Base-by-base conservation (phyloP, 306 rosid species). In the Glycyrrhiza uralensis region DNA sequence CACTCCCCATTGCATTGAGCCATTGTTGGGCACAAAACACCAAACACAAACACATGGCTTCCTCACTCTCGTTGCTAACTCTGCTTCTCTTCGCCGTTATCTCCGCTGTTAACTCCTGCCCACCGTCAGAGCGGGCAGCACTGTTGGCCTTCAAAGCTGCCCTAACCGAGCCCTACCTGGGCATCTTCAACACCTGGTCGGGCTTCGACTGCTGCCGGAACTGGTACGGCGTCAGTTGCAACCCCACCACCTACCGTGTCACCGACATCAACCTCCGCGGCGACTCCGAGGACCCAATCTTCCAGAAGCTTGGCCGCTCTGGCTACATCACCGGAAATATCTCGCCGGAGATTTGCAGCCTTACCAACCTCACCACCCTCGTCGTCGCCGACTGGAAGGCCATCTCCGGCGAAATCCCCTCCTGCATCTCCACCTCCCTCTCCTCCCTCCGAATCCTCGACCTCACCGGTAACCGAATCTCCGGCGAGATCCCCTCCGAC, bases 341-440 rank as follows among this genome's bases (percentile, higher is more conserved):
- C 68, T 81, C 97, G 30, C 90, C 90, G 26, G 87, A 87, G 78
- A 80, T 94, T 59, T 94, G 98, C 72, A 74, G 24, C 36, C 88
- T 91, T 5, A 74, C 74, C 41, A 45, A 61, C 17, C 96, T 94
- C 41, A 79, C 90, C 10, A 85, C 79, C 15, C 75, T 94, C 26
- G 6, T 91, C 7, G 7, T 94, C 3, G 92, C 98, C 0, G 97
- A 91, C 81, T 94, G 97, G 97, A 94, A 91, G 69, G 89, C 87
- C 2, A 69, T 94, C 44, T 70, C 90, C 61, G 97, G 96, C 1
- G 65, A 87, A 62, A 84, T 93, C 4, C 97, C 97, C 2, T 7
- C 83, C 3, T 93, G 98, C 65, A 19, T 91, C 2, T 29, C n/a
- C n/a, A n/a, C 90, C 17, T 81, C 89, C 0, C 94, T 93, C 6